Percentiles rank a stretch among this genome's conserved stretches.
phyloP scores from a whole-genome alignment of 805 yeast genomes.

The Yamadazyma paraphyllophila region DNA sequence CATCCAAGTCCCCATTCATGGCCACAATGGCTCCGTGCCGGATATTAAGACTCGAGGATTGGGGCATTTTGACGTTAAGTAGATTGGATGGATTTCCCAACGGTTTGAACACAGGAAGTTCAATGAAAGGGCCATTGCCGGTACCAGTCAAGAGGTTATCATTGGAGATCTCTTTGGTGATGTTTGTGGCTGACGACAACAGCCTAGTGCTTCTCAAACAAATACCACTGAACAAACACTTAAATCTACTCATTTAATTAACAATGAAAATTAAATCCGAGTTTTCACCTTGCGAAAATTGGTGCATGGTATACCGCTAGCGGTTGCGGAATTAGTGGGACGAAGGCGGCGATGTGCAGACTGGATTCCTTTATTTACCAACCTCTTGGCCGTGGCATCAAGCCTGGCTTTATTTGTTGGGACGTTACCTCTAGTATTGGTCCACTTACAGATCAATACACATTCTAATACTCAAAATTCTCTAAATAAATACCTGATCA shows the following conservation, averaged over 20 bases:
- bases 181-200: conserved; percentile 2
- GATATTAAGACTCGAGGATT: conserved; percentile 21
- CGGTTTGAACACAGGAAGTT: conserved; percentile 41
- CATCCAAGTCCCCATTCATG: conserved; percentile 37
- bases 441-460: no score
- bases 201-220: neutral
- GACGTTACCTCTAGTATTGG: no score
- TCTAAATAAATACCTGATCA: neutral
- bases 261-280: no score
- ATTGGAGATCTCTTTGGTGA: conserved; percentile 8
- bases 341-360: no score
- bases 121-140: conserved; percentile 47
- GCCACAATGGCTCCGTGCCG: conserved; percentile 38
- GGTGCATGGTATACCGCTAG: no score
- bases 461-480: neutral
- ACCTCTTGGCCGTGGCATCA: no score
- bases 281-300: no score
- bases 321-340: no score
- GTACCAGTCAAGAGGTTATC: conserved; percentile 33
- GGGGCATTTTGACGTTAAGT: conserved; percentile 44
- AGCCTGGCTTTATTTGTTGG: no score
- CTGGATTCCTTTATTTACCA: no score
- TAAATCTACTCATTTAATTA: no score
- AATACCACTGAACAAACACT: no score
- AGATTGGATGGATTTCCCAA: conserved; percentile 39